These are phyloP conservation scores for Chrysoporthe cubensis DNA, from an alignment of 2,329 filamentous ascomycete species.

Conservation along the genomic window DNA sequence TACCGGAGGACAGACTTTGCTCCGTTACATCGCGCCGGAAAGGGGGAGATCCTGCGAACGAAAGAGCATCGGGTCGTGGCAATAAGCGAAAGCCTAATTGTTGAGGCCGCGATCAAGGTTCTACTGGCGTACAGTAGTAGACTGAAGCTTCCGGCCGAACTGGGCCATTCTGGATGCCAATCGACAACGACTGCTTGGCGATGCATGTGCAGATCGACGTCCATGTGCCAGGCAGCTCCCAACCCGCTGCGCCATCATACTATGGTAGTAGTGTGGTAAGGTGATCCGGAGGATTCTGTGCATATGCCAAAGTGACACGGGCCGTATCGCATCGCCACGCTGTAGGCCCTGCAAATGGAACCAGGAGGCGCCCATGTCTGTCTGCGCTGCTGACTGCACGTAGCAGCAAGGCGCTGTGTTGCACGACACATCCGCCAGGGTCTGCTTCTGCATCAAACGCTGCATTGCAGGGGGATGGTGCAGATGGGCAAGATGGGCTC, in stretches of 20 bases:
- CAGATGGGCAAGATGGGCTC: constrained; percentile 4
- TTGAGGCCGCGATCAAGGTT: constrained; percentile 1
- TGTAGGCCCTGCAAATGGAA: constrained; percentile 6
- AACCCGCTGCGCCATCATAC: not conserved
- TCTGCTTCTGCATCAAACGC: constrained; percentile 18
- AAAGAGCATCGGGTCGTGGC: constrained; percentile 3
- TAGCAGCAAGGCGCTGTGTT: not conserved
- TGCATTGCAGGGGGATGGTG: constrained; percentile 24
- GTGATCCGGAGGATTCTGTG: constrained; percentile 11
- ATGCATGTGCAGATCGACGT: constrained; percentile 7
- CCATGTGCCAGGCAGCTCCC: constrained; percentile 1
- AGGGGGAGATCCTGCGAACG: constrained; percentile 6
- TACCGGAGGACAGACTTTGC: constrained; percentile 5
- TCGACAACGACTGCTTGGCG: not conserved
- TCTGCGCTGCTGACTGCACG: constrained; percentile 7
- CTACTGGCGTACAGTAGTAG: not conserved
- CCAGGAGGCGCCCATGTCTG: constrained; percentile 1
- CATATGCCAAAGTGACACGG: not conserved
- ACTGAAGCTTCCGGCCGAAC: not conserved
- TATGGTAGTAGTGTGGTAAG: not conserved
- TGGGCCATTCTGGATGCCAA: not conserved
- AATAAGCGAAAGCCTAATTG: constrained; percentile 17
- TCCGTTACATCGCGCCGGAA: constrained; percentile 16
- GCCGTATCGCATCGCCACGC: not conserved
- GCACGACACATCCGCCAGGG: constrained; percentile 10